Evolutionary conservation across 345 rosid genomes (phyloP).

Genomic region (Syzygium jambos): DNA sequence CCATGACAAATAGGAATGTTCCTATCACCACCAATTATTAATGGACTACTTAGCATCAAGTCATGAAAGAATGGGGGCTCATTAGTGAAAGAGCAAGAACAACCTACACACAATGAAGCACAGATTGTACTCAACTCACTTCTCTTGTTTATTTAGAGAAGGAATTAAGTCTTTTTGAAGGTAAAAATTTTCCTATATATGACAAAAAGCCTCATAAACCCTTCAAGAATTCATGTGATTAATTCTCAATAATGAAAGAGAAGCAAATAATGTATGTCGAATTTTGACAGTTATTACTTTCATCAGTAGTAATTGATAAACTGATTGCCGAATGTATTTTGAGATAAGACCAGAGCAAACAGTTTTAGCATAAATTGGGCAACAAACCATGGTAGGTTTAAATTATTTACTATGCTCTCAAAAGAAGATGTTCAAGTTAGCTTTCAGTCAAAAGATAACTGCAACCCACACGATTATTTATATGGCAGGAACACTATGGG

Average conservation of each 20-base stretch:
- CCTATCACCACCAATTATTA: background rate
- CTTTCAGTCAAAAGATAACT: background rate
- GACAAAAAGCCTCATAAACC: background rate
- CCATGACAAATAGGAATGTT: background rate
- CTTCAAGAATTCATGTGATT: background rate
- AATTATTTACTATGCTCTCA: background rate
- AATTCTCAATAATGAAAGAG: background rate
- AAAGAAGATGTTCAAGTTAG: background rate
- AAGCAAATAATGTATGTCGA: background rate
- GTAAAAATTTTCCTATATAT: background rate
- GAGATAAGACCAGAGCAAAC: background rate
- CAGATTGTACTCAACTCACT: background rate
- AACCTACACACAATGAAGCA: background rate
- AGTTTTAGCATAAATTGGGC: background rate
- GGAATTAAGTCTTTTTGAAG: background rate
- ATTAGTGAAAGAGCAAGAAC: background rate
- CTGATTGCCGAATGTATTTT: background rate
- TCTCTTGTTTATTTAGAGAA: background rate
- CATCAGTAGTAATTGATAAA: background rate
- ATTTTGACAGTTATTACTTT: background rate
- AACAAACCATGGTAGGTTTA: background rate
- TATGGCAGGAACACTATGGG: background rate
- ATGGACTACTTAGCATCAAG: background rate
- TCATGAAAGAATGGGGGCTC: background rate
- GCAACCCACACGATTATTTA: background rate